Percentiles rank a stretch among this genome's conserved stretches.
These are phyloP conservation scores for Achlya hypogyna DNA, from an alignment of 352 stramenopile genomes.

Conservation along the genomic window DNA sequence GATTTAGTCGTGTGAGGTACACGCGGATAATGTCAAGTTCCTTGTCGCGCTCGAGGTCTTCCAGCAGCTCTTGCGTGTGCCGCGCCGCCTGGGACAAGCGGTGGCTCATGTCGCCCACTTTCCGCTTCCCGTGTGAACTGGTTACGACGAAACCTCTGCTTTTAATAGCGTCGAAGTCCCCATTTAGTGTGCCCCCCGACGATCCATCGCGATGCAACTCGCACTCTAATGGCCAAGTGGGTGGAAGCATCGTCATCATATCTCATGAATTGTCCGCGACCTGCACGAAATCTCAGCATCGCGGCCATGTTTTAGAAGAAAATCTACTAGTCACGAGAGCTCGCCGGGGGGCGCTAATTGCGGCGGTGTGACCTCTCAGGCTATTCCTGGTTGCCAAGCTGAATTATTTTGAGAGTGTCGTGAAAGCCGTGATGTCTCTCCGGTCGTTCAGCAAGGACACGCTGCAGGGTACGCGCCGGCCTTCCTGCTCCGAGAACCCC, in stretches of 20 bases:
- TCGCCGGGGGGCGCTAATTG: no score
- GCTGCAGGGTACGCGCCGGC: neutral
- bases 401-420: neutral
- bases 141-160: neutral
- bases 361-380: no score
- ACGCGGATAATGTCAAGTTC: constrained; percentile 76
- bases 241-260: no score
- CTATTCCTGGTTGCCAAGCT: no score
- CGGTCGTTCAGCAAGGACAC: constrained; percentile 16
- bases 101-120: constrained; percentile 47
- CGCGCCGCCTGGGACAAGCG: constrained; percentile 72
- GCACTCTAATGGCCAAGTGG: no score
- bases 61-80: constrained; percentile 67
- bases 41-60: constrained; percentile 82
- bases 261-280: no score
- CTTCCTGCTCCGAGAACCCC: no score
- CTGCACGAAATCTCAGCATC: no score
- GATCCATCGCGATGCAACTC: no score
- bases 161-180: neutral
- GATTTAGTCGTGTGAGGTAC: constrained; percentile 69
- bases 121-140: neutral
- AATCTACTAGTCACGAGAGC: no score
- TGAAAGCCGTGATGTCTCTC: neutral
- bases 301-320: no score
- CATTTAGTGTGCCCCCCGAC: neutral